Percentiles rank a stretch among this genome's conserved stretches.
These are phyloP conservation scores for Ophiosphaerella narmari DNA, from an alignment of 2,329 filamentous ascomycete genomes.

Conservation along the genomic window DNA sequence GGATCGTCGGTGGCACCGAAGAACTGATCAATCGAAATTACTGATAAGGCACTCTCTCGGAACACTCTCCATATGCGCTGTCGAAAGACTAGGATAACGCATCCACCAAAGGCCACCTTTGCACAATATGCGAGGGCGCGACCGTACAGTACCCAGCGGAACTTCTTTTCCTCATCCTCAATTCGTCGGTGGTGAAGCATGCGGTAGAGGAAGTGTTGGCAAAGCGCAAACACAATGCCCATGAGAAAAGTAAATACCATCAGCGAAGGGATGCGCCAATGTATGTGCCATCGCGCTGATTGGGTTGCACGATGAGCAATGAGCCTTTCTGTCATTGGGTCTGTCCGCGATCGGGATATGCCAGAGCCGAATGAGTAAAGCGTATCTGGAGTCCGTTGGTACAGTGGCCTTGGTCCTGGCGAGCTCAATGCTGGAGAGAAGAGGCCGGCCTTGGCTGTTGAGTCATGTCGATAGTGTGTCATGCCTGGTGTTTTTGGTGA, in stretches of 20 bases:
- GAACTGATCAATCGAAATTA: conserved; percentile 42
- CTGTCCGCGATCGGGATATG: conserved; percentile 28
- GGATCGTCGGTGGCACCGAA: conserved; percentile 43
- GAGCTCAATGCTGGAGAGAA: conserved; percentile 22
- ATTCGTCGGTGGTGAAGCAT: conserved; percentile 32
- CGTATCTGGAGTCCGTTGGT: conserved; percentile 25
- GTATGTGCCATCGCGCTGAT: conserved; percentile 35
- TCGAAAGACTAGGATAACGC: conserved; percentile 37
- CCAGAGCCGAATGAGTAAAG: conserved; percentile 25
- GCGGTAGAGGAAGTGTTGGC: conserved; percentile 40
- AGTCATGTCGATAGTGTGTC: conserved; percentile 21
- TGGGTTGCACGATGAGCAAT: conserved; percentile 39
- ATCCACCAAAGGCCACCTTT: conserved; percentile 42
- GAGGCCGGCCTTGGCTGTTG: conserved; percentile 17
- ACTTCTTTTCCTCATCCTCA: conserved; percentile 34
- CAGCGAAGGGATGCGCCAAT: conserved; percentile 44
- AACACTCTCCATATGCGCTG: conserved; percentile 46
- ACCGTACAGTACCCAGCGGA: conserved; percentile 40
- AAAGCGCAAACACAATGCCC: conserved; percentile 36
- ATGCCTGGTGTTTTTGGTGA: conserved; percentile 29
- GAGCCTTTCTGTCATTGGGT: conserved; percentile 36
- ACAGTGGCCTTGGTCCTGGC: conserved; percentile 14
- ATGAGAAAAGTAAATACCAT: conserved; percentile 33
- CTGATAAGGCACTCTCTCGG: conserved; percentile 34
- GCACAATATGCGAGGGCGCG: conserved; percentile 42